These are phyloP conservation scores for Pleomassaria siparia DNA, from an alignment of 2,329 filamentous ascomycete species.

Conservation along the genomic window DNA sequence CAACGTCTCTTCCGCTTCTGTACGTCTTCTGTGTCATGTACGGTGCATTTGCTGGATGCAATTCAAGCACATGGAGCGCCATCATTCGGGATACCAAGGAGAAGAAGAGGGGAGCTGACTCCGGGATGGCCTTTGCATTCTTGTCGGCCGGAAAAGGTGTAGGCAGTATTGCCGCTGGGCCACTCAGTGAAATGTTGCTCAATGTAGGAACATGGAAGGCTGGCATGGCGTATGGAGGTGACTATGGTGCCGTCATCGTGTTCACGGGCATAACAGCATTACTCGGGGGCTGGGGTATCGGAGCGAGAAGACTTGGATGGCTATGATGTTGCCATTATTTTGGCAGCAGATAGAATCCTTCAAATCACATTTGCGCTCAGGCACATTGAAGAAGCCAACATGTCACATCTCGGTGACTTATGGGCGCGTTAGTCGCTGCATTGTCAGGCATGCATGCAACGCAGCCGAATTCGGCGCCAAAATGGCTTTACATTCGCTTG, in stretches of 20 bases:
- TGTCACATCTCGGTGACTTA: not conserved
- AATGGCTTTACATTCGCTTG: not conserved
- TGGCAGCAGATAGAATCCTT: not conserved
- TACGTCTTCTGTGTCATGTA: constrained; percentile 49
- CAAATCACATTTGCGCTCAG: not conserved
- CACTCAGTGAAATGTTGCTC: constrained; percentile 52
- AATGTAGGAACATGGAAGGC: constrained; percentile 39
- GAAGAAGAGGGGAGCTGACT: constrained; percentile 43
- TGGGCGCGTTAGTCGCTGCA: not conserved
- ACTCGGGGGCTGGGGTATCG: constrained; percentile 26
- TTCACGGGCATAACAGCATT: constrained; percentile 42
- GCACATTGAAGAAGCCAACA: not conserved
- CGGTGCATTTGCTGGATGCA: constrained; percentile 46
- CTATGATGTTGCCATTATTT: constrained; percentile 14
- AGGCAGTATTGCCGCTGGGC: constrained; percentile 54
- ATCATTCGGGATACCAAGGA: constrained; percentile 47
- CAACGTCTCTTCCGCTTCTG: constrained; percentile 44
- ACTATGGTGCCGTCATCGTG: constrained; percentile 41
- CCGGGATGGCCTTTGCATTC: constrained; percentile 52
- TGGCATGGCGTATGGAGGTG: constrained; percentile 41
- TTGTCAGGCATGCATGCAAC: not conserved
- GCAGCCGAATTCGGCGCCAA: not conserved
- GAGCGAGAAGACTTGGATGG: constrained; percentile 35
- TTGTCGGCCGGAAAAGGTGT: constrained; percentile 54
- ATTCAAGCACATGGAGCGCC: constrained; percentile 47